Evolutionary conservation across 768 basidiomycete genomes (phyloP), one percentile per base, ranked within the genome.

Genomic region (Mycena alexandri): DNA sequence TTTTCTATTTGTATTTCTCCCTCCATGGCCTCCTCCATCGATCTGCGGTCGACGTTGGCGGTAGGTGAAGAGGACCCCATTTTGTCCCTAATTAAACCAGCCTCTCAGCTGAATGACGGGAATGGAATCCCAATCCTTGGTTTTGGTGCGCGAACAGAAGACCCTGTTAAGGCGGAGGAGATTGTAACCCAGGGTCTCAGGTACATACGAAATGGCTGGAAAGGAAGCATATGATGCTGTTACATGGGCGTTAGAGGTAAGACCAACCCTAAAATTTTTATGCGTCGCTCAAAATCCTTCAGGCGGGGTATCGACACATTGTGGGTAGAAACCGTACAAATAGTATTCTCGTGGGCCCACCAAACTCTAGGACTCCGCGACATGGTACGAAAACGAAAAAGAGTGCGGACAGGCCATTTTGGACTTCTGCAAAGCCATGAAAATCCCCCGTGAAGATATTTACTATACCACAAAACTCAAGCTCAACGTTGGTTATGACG

Each of bases 401-500:
- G 86, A 90, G 68, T 87, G 86, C 62, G 90, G 91, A 6, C 76
- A 80, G 25, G 90, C 89, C 33, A 87, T 93, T 73, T 78, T 78
- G 62, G 84, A 85, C 68, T 90, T 87, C 72, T 84, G 86, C 76
- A 70, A 76, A 12, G 75, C 76, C 50, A 76, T 83, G n/a, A 78
- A 79, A 58, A 83, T 84, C 12, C 85, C 87, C 54, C 87, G 90
- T 29, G 78, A 80, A 13, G 85, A 85, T 21, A 84, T 94, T 71
- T 91, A 87, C 81, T 90, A 87, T 76, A 91, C 89, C 34, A 91
- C 90, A 21, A 92, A 93, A 78, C 82, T 91, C 55, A 89, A 84
- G 78, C 68, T 76, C 56, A 93, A 92, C 76, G 74, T 79, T 44
- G 83, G 84, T 25, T 87, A 89, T 73, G 80, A 82, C 5, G 75